Percentiles rank a stretch among this genome's conserved stretches.
Evolutionary conservation across 192 early-diverging fungal genomes (phyloP).

Genomic region (Umbelopsis sp.): DNA sequence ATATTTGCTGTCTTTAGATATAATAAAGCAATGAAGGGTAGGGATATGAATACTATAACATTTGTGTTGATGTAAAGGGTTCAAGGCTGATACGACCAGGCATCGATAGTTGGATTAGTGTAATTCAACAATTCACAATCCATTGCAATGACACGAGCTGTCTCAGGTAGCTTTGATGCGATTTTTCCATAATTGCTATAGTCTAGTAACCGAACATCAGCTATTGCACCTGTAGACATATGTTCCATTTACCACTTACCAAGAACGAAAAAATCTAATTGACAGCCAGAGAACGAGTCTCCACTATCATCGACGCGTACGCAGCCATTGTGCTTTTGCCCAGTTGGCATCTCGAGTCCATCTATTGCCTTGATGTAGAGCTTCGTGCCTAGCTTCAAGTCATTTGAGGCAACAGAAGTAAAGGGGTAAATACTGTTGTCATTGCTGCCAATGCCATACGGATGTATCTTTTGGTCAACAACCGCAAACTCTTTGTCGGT

Average conservation of each 20-base stretch:
- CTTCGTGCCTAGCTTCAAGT: conserved; percentile 36
- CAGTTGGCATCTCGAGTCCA: conserved; percentile 36
- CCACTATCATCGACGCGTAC: conserved; percentile 44
- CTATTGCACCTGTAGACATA: neutral
- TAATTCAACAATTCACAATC: conserved; percentile 1
- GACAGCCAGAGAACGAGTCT: conserved; percentile 37
- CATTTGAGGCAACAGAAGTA: conserved; percentile 44
- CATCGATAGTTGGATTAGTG: neutral
- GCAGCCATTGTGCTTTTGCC: conserved; percentile 49
- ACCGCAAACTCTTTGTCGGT: conserved; percentile 20
- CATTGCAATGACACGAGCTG: neutral
- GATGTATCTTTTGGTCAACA: conserved; percentile 28
- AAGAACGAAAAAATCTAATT: conserved; percentile 41
- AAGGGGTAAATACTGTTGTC: conserved; percentile 38
- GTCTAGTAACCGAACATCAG: neutral
- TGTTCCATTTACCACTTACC: neutral
- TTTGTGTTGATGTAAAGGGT: neutral
- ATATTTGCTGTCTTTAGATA: too few species aligned
- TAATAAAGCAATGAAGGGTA: too few species aligned
- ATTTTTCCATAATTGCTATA: neutral
- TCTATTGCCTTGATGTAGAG: conserved; percentile 40
- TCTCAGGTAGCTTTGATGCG: neutral
- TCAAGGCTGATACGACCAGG: neutral
- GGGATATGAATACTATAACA: neutral
- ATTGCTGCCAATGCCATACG: conserved; percentile 28